Conservation (phyloP, 2,329 filamentous ascomycete species). For the Cladophialophora exuberans region DNA sequence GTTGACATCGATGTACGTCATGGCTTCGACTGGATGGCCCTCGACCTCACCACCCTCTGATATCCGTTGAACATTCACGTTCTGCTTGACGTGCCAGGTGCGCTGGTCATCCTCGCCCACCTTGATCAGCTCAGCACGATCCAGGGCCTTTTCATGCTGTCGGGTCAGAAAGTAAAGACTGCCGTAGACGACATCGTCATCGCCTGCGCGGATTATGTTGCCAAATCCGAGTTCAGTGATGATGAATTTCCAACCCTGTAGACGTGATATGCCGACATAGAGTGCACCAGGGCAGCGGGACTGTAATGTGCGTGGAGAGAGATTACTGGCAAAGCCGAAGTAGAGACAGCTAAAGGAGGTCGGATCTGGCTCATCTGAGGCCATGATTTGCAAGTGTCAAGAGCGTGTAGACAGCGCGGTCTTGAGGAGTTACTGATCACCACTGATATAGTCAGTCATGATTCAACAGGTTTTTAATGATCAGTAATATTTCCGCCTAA, state of each 20-base stretch:
- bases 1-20: neutral
- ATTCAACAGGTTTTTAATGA: too few relatives aligned
- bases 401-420: too few relatives aligned
- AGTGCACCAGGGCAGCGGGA: neutral
- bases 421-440: too few relatives aligned
- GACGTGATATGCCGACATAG: neutral
- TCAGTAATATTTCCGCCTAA: too few relatives aligned
- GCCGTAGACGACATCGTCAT: constrained; percentile 5
- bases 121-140: constrained; percentile 5
- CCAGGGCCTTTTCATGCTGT: constrained; percentile 30
- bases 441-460: too few relatives aligned
- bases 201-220: neutral
- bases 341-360: constrained; percentile 4
- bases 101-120: constrained; percentile 13
- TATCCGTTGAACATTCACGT: neutral
- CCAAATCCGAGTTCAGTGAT: constrained; percentile 2
- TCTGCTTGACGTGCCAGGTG: constrained; percentile 11
- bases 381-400: too few relatives aligned
- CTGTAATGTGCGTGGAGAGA: constrained; percentile 2
- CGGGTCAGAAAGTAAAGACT: constrained; percentile 20
- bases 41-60: neutral
- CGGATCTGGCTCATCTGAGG: neutral
- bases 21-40: neutral
- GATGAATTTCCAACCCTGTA: constrained; percentile 2
- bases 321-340: constrained; percentile 4